phyloP scores from a whole-genome alignment of 1,284 basidiomycete genomes.

The Rhodotorula sp. region DNA sequence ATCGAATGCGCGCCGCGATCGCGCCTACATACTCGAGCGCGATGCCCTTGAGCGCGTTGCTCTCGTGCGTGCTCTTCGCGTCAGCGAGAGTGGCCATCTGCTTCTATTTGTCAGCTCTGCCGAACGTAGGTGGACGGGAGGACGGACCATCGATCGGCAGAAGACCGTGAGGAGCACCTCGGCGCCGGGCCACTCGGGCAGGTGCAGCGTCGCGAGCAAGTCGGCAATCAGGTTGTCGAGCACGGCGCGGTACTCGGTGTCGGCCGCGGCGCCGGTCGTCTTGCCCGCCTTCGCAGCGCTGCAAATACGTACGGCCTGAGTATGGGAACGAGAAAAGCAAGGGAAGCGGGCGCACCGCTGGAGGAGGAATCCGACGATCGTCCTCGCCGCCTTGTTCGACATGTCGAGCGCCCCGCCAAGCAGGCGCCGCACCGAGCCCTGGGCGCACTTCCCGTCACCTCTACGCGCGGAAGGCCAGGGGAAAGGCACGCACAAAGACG shows the following conservation, averaged over 20 bases:
- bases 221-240: constrained; percentile 89
- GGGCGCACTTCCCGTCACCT: background rate
- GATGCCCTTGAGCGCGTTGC: constrained; percentile 77
- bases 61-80: constrained; percentile 70
- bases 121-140: background rate
- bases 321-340: background rate
- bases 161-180: constrained; percentile 74
- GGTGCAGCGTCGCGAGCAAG: constrained; percentile 81
- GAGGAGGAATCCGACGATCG: constrained; percentile 79
- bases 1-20: constrained; percentile 78
- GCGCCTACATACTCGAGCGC: constrained; percentile 89
- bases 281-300: constrained; percentile 81
- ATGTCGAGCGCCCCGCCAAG: constrained; percentile 57
- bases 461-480: too few species aligned
- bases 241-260: constrained; percentile 85
- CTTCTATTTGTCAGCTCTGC: too few species aligned
- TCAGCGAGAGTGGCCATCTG: constrained; percentile 79
- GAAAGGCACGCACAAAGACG: background rate
- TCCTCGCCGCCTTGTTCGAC: constrained; percentile 77
- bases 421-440: constrained; percentile 29
- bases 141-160: constrained; percentile 75
- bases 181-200: constrained; percentile 96
- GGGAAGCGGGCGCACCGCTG: constrained; percentile 60
- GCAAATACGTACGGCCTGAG: background rate
- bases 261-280: constrained; percentile 64